Percentiles rank a stretch among this genome's conserved stretches.
Conservation (phyloP, 208 protist species). For the Zelonia costaricensis region DNA sequence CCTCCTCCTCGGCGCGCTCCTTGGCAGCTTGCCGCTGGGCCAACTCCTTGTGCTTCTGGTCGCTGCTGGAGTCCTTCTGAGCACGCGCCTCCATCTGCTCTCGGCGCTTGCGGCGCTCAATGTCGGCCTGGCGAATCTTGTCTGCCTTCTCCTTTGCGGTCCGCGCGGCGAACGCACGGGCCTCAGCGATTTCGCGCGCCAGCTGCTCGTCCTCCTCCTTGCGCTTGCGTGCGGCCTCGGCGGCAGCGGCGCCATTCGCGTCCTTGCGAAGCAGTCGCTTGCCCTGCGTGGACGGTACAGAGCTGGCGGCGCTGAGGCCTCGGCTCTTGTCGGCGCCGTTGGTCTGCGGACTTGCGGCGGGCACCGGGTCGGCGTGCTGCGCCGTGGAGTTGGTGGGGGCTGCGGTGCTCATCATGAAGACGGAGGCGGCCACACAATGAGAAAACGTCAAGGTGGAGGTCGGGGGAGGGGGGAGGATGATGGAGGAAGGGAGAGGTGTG, state of each 20-base stretch:
- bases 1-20: constrained; percentile 36
- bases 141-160: constrained; percentile 26
- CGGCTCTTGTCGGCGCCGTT: constrained; percentile 1
- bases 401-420: constrained; percentile 17
- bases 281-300: not conserved
- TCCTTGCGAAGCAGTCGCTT: constrained; percentile 52
- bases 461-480: not conserved
- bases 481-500: not conserved
- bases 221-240: constrained; percentile 9
- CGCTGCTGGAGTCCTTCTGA: constrained; percentile 21
- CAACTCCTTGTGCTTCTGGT: constrained; percentile 20
- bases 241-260: constrained; percentile 6
- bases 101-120: constrained; percentile 29
- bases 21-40: constrained; percentile 10
- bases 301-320: not conserved
- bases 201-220: constrained; percentile 27
- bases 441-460: not conserved
- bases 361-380: constrained; percentile 18
- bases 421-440: too few species aligned
- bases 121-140: constrained; percentile 28
- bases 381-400: not conserved
- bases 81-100: constrained; percentile 11
- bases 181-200: constrained; percentile 21
- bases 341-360: not conserved
- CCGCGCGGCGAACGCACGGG: constrained; percentile 27